These are phyloP conservation scores for Anisodus acutangulus DNA, from an alignment of 257 asterid species.

Conservation along the genomic window DNA sequence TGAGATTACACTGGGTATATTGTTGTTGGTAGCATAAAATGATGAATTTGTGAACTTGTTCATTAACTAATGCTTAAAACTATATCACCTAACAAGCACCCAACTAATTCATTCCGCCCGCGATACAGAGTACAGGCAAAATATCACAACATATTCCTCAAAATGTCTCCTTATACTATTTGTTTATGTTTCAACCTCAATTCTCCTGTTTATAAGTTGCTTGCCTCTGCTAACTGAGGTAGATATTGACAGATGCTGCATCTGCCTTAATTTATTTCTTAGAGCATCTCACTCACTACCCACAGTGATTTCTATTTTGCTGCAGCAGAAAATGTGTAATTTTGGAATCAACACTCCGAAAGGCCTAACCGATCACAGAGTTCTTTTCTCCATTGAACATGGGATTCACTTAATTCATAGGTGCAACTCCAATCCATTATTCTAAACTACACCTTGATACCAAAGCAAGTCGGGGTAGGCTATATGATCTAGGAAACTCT, in stretches of 20 bases:
- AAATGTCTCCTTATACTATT: background rate
- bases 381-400: background rate
- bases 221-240: background rate
- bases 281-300: background rate
- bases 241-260: background rate
- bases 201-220: background rate
- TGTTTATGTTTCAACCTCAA: background rate
- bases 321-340: background rate
- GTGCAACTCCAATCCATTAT: background rate
- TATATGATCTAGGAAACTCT: too few relatives aligned
- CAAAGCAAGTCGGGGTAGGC: background rate
- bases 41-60: background rate
- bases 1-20: too few relatives aligned
- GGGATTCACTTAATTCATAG: background rate
- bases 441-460: background rate
- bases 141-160: background rate
- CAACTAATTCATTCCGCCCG: background rate
- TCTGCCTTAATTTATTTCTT: background rate
- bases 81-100: background rate
- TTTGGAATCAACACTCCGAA: background rate
- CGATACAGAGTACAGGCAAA: background rate
- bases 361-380: background rate
- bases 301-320: too few relatives aligned
- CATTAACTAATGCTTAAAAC: background rate
- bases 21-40: too few relatives aligned